These are phyloP conservation scores for Sophora flavescens DNA, from an alignment of 306 rosid genomes.

Conservation along the genomic window DNA sequence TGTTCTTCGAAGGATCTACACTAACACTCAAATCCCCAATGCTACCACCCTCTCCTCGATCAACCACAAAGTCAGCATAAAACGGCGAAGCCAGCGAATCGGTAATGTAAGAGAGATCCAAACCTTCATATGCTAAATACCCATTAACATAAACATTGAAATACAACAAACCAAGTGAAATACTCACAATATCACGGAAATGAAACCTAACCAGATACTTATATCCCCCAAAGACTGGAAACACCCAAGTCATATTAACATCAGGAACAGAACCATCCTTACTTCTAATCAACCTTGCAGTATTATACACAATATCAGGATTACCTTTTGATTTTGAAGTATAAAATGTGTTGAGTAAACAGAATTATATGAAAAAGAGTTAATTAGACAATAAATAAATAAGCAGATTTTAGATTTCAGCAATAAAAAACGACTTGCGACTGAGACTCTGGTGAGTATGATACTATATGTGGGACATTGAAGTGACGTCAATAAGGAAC, in stretches of 20 bases:
- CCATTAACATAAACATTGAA: no score
- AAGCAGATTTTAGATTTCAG: no score
- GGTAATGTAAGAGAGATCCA: conserved; percentile 66
- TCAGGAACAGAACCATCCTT: conserved; percentile 65
- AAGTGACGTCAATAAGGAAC: no score
- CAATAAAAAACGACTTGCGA: no score
- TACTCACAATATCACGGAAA: conserved; percentile 91
- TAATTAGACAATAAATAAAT: no score
- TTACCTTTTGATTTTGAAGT: no score
- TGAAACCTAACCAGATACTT: conserved; percentile 83
- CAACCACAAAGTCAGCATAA: conserved; percentile 79
- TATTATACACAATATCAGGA: conserved; percentile 88
- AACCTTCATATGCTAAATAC: conserved; percentile 58
- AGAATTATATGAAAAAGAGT: no score
- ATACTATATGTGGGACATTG: no score
- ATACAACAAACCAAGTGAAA: conserved; percentile 67
- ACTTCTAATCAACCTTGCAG: conserved; percentile 78
- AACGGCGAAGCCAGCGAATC: conserved; percentile 70
- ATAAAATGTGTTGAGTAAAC: no score
- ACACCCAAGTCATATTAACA: no score
- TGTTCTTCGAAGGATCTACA: conserved; percentile 69
- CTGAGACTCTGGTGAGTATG: no score
- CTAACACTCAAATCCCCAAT: conserved; percentile 54
- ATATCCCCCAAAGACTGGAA: conserved; percentile 64
- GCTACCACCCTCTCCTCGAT: conserved; percentile 43